phyloP scores from a whole-genome alignment of 306 rosid genomes.

The Sphenostylis stenocarpa region DNA sequence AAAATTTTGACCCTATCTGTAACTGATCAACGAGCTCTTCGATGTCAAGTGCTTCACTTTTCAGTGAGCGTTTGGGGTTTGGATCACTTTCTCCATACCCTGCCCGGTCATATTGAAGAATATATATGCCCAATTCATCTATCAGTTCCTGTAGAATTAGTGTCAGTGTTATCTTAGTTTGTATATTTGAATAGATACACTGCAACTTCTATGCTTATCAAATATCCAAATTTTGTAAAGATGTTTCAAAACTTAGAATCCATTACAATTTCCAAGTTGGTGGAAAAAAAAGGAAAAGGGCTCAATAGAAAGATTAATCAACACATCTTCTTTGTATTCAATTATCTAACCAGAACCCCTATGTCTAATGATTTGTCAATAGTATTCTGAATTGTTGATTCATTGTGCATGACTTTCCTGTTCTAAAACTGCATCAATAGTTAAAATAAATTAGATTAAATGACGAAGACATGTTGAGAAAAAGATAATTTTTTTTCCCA shows the following conservation, averaged over 20 bases:
- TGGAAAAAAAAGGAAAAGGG: neutral
- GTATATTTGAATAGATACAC: slow-evolving; percentile 16
- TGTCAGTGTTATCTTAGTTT: slow-evolving; percentile 35
- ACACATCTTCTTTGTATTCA: neutral
- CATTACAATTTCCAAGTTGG: neutral
- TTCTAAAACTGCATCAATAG: no score
- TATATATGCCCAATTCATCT: slow-evolving; percentile 71
- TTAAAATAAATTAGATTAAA: no score
- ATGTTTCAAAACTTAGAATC: slow-evolving; percentile 18
- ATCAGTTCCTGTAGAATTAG: slow-evolving; percentile 71
- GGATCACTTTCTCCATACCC: slow-evolving; percentile 98
- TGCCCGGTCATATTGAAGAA: slow-evolving; percentile 79
- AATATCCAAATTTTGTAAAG: neutral
- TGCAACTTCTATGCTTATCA: neutral
- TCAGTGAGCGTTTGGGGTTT: slow-evolving; percentile 64
- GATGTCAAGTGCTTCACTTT: slow-evolving; percentile 83
- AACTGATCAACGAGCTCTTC: slow-evolving; percentile 85
- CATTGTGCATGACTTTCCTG: no score
- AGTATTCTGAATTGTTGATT: neutral
- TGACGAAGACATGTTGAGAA: no score
- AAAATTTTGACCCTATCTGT: slow-evolving; percentile 67
- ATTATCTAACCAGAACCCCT: slow-evolving; percentile 3
- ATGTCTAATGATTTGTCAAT: neutral
- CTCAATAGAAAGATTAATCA: neutral
- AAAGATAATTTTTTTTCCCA: no score